Conservation (phyloP, 2,329 filamentous ascomycete genomes). For the Metarhizium brunneum region DNA sequence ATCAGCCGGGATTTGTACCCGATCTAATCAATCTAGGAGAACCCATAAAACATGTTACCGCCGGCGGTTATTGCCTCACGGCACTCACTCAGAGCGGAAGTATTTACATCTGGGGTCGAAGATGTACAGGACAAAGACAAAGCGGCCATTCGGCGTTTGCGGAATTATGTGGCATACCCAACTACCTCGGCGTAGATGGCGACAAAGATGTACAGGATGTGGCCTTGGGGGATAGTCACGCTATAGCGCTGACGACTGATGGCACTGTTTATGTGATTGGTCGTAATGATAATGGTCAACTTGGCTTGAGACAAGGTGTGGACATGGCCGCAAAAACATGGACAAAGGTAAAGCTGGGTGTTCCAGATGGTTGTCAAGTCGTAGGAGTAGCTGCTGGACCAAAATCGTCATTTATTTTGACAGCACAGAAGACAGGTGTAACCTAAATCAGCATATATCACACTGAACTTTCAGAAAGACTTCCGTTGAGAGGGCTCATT, state of each 20-base stretch:
- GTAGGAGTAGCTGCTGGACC: conserved; percentile 39
- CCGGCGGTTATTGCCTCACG: conserved; percentile 47
- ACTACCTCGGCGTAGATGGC: conserved; percentile 35
- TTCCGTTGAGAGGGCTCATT: conserved; percentile 14
- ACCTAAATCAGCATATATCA: neutral
- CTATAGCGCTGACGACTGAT: conserved; percentile 42
- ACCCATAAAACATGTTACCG: conserved; percentile 42
- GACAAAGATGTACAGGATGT: conserved; percentile 46
- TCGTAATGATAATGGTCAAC: conserved; percentile 48
- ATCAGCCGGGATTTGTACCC: conserved; percentile 33
- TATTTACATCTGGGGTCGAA: conserved; percentile 52
- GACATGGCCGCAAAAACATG: conserved; percentile 21
- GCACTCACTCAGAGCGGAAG: conserved; percentile 49
- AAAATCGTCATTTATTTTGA: conserved; percentile 39
- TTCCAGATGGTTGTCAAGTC: conserved; percentile 17
- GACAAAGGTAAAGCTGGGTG: conserved; percentile 23
- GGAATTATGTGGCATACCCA: conserved; percentile 23
- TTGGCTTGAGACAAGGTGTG: conserved; percentile 32
- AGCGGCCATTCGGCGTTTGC: conserved; percentile 15
- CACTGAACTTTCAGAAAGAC: neutral
- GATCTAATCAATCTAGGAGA: conserved; percentile 42
- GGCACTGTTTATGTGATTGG: conserved; percentile 46
- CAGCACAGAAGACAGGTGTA: conserved; percentile 7
- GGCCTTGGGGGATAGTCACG: conserved; percentile 48
- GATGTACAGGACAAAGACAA: conserved; percentile 13